phyloP scores from a whole-genome alignment of 1,284 basidiomycete species.

The Xanthoconium separans region DNA sequence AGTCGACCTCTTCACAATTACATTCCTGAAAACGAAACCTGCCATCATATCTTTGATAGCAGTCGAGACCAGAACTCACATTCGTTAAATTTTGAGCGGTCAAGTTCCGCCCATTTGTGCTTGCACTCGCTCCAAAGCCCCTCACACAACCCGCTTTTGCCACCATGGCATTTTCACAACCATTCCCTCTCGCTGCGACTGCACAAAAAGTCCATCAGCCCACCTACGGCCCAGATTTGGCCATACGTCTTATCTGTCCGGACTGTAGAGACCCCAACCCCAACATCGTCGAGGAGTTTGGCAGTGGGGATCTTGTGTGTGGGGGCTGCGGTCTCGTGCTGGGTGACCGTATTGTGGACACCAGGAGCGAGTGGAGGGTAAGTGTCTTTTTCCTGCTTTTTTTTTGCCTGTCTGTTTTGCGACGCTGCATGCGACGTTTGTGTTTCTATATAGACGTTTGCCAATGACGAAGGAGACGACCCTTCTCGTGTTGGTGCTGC shows the following conservation, averaged over 20 bases:
- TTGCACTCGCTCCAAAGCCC: slow-evolving; percentile 21
- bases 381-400: slow-evolving; percentile 38
- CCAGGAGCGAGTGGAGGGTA: slow-evolving; percentile 96
- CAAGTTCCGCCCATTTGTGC: slow-evolving; percentile 5
- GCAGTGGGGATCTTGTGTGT: slow-evolving; percentile 96
- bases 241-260: slow-evolving; percentile 90
- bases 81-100: slow-evolving; percentile 24
- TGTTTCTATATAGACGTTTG: slow-evolving; percentile 77
- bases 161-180: slow-evolving; percentile 57
- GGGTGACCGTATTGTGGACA: slow-evolving; percentile 96
- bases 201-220: slow-evolving; percentile 50
- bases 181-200: slow-evolving; percentile 66
- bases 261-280: slow-evolving; percentile 93
- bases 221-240: slow-evolving; percentile 78
- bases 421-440: slow-evolving; percentile 25
- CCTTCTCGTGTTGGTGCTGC: slow-evolving; percentile 99
- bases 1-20: slow-evolving; percentile 6
- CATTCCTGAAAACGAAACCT: slow-evolving; percentile 4
- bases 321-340: slow-evolving; percentile 94
- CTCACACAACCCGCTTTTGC: slow-evolving; percentile 11
- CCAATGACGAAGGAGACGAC: slow-evolving; percentile 98
- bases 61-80: slow-evolving; percentile 16
- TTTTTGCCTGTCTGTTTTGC: slow-evolving; percentile 11
- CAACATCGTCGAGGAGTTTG: slow-evolving; percentile 96
- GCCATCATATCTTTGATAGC: slow-evolving; percentile 19